Base-by-base conservation (phyloP, 257 asterid species). In the Gentiana straminea region DNA sequence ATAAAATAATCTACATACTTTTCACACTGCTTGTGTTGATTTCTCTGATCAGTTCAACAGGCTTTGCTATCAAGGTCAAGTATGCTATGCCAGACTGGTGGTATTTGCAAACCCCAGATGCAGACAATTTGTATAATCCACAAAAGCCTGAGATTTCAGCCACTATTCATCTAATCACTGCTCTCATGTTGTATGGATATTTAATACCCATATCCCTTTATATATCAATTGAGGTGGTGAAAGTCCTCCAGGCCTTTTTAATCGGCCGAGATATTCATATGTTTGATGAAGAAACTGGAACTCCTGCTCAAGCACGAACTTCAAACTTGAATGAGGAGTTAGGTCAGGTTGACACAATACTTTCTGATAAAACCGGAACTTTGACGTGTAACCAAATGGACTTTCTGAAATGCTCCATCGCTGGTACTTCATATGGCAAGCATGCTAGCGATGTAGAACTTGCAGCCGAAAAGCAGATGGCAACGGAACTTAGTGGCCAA, bases 321-420 rank as follows among this genome's bases (percentile, higher is more conserved):
- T 90, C 97, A 36, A 90, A 86, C 72, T 78, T 90, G 73, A 90
- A 90, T 24, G 97, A 90, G 80, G 97, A 90, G 60, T 69, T 90
- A 64, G 97, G 97, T 49, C 94, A 84, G 75, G 94, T 90, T 24
- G 89, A 90, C 51, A 90, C 97, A 6, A 86, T 90, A 58, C 82
- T 90, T 60, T 86, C 97, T 0, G 97, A 90, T 69, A 90, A 90
- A 82, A 90, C 97, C 4, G 97, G 97, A 63, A 90, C 97, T 15
- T 71, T 90, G 69, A 90, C 97, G 8, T 86, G 97, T 76, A 90
- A 90, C 77, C 97, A 90, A 71, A 90, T 90, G 96, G 97, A 90
- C 76, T 90, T 86, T 67, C 80, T 90, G 52, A 90, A 90, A 70
- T 90, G 97, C 77, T 90, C 97, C 55, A 84, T 90, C 73, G 95